Evolutionary conservation across 495 filamentous ascomycete species (phyloP), one percentile per base, ranked within the genome.

Genomic region (Lichenothelia convexa): DNA sequence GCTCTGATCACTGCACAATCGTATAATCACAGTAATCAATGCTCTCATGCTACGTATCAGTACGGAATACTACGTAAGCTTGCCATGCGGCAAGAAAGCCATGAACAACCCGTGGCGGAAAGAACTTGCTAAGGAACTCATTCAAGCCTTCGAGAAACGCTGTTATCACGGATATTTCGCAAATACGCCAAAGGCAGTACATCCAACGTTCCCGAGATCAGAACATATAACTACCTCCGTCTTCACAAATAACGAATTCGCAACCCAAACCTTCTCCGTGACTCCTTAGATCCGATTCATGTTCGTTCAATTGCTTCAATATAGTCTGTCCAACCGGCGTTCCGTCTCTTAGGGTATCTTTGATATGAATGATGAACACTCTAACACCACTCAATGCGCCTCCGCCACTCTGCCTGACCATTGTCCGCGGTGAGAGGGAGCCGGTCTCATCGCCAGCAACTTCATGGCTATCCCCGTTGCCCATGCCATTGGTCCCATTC

Each of bases 221-320:
- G 39, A 61, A 56, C 41, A 34, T 48, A 48, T 58, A 59, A 34
- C 42, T 44, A 47, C 62, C 56, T 17, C 79, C 76, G 32, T 60
- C 54, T 44, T 59, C 55, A 4, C 74, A 70, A 30, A 93, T 61
- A 5, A 74, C 57, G 59, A 92, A 93, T 39, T 75, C 67, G 45
- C 82, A 87, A 0, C 89, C 91, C 44, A 93, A 42, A 37, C 62
- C 61, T 4, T 37, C 45, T 0, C 53, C 56, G 21, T 49, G 36
- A 17, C 45, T 43, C 27, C 23, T 36, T 29, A 65, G 64, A 34
- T 62, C 58, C 32, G 57, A 49, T 38, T 80, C 80, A 43, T 76
- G 67, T 29, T 63, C 62, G 35, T 54, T 41, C 32, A 94, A 55
- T 45, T 92, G 66, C 37, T 51, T 40, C n/a, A 87, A 45, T 8